Percentiles rank a stretch among this genome's conserved stretches.
Evolutionary conservation across 345 rosid species (phyloP).

Genomic region (Hibiscus trionum): DNA sequence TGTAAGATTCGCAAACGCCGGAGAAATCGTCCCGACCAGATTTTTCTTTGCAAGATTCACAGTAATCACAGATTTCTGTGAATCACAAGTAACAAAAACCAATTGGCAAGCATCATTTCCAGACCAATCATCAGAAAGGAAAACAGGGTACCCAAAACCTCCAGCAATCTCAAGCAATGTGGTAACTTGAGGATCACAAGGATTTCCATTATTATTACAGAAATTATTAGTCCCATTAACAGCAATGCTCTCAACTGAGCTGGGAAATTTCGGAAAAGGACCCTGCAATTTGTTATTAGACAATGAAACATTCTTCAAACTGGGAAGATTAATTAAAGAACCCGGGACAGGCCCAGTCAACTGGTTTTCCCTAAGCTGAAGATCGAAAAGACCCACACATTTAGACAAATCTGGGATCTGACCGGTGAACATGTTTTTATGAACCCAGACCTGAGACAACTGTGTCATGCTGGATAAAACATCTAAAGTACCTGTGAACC

Average conservation of each 20-base stretch:
- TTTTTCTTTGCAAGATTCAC: constrained; percentile 41
- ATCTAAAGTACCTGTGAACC: constrained; percentile 53
- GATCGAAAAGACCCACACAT: constrained; percentile 40
- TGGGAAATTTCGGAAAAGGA: constrained; percentile 36
- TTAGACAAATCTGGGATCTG: constrained; percentile 68
- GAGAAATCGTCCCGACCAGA: constrained; percentile 55
- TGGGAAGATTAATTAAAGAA: constrained; percentile 28
- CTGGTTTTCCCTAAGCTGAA: constrained; percentile 65
- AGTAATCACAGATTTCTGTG: constrained; percentile 24
- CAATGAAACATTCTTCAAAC: constrained; percentile 37
- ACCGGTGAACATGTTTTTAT: constrained; percentile 59
- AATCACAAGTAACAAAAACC: constrained; percentile 48
- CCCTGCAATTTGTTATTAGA: constrained; percentile 72
- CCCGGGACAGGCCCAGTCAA: constrained; percentile 62
- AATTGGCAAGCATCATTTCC: constrained; percentile 69
- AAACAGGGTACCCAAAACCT: constrained; percentile 53
- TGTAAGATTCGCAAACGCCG: constrained; percentile 46
- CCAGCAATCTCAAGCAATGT: constrained; percentile 51
- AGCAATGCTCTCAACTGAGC: constrained; percentile 16
- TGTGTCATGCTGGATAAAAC: constrained; percentile 54
- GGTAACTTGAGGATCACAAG: constrained; percentile 59
- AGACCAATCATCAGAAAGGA: constrained; percentile 53
- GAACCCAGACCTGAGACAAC: constrained; percentile 58
- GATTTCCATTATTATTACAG: constrained; percentile 29
- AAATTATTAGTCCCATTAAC: constrained; percentile 34